Base-by-base conservation (phyloP, 2,329 filamentous ascomycete genomes). In the Arthroderma sp. region DNA sequence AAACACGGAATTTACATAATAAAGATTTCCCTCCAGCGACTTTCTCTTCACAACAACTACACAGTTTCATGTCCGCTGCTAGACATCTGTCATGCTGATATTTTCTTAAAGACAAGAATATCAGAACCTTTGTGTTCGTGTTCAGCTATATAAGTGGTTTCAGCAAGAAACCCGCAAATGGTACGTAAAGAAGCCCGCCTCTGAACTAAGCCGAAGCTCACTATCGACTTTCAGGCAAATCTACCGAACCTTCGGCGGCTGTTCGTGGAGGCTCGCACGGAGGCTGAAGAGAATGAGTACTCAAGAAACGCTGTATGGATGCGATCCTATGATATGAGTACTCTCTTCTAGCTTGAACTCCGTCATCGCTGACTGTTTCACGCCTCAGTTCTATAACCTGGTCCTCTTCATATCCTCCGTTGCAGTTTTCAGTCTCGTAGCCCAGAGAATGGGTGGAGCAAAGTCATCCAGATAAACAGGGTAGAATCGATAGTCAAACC, bases 381-480 rank as follows among this genome's bases (percentile, higher is more conserved):
- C 38, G 11, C 32, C 45, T 5, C 56, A 94, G 91, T 98, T 98
- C 64, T 98, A 98, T 68, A 96, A 98, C 58, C 78, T 94, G 0
- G 87, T 95, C 1, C 71, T 96, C 2, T 98, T 96, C 68, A 89
- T 98, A 73, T 91, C 88, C 27, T 95, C 91, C 0, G 84, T 98
- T 27, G 87, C 89, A 5, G 79, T 94, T 48, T 95, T 96, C 69
- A 94, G 89, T 61, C 69, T 98, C 48, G 80, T 91, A 49, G 91
- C 89, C 29, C 91, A 98, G 59, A 82, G 83, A 53, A 83, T 95
- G 74, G 73, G 71, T 49, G 65, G 64, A 28, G 58, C 57, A 41
- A 66, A 64, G 48, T 47, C 57, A 15, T 53, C 56, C 34, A 41
- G 32, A 33, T 37, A 31, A 33, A 29, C 31, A 22, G 15, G 15